Conservation (phyloP, 2,329 filamentous ascomycete species). For the Pseudogymnoascus sp. region DNA sequence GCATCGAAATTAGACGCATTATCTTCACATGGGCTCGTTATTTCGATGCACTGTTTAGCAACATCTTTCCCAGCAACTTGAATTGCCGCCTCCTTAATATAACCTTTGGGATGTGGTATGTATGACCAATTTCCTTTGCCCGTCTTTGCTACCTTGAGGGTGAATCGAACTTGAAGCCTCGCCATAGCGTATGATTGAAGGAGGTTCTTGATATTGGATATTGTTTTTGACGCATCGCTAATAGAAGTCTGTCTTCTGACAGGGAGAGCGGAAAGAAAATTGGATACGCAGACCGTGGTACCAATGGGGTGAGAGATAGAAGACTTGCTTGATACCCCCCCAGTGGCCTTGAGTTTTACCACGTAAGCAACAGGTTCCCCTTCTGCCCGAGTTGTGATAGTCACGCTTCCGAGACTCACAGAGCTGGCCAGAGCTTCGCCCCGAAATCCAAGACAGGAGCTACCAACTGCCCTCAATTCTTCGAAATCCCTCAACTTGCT, state of each 20-base stretch:
- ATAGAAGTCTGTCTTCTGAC: constrained; percentile 53
- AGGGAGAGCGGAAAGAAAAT: constrained; percentile 53
- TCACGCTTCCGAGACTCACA: constrained; percentile 52
- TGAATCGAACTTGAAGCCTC: constrained; percentile 53
- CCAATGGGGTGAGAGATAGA: constrained; percentile 51
- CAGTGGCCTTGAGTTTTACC: constrained; percentile 36
- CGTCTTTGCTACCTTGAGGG: constrained; percentile 50
- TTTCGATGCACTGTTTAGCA: constrained; percentile 46
- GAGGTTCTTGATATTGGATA: constrained; percentile 51
- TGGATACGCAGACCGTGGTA: constrained; percentile 55
- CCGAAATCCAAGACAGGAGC: constrained; percentile 63
- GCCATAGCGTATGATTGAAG: constrained; percentile 60
- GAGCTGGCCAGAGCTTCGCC: constrained; percentile 65
- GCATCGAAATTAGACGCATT: background rate
- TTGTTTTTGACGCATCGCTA: constrained; percentile 49
- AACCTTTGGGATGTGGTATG: constrained; percentile 44
- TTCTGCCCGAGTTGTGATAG: constrained; percentile 56
- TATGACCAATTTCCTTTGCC: constrained; percentile 53
- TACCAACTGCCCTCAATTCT: constrained; percentile 51
- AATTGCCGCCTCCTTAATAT: constrained; percentile 49
- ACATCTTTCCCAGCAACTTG: constrained; percentile 55
- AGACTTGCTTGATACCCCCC: constrained; percentile 33
- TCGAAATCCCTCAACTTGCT: constrained; percentile 63
- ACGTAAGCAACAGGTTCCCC: constrained; percentile 51
- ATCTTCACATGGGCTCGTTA: constrained; percentile 16